Conservation (phyloP, 495 filamentous ascomycete species). For the Endocarpon pusillum region DNA sequence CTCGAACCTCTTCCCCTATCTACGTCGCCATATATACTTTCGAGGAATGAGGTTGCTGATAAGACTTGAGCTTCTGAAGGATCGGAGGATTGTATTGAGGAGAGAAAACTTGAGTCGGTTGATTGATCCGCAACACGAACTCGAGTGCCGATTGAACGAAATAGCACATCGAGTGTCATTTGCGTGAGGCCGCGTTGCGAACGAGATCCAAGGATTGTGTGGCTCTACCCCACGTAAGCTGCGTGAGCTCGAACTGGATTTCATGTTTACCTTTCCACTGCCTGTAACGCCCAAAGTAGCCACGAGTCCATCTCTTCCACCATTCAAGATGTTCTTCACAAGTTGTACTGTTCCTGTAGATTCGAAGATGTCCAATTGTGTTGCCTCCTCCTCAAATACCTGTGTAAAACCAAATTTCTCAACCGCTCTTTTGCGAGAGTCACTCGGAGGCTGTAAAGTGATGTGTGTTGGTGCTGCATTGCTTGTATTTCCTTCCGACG, state of each 20-base stretch:
- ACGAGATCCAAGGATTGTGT: slow-evolving; percentile 88
- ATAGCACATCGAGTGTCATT: slow-evolving; percentile 77
- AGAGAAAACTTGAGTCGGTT: slow-evolving; percentile 41
- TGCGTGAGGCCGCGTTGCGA: slow-evolving; percentile 79
- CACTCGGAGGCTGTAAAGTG: slow-evolving; percentile 68
- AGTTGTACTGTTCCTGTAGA: slow-evolving; percentile 59
- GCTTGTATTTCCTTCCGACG: slow-evolving; percentile 18
- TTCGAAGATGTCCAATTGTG: slow-evolving; percentile 75
- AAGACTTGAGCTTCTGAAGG: slow-evolving; percentile 71
- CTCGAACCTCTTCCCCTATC: slow-evolving; percentile 46
- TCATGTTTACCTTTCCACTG: slow-evolving; percentile 64
- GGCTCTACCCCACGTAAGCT: slow-evolving; percentile 42
- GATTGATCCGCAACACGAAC: slow-evolving; percentile 42
- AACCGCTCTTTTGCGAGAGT: slow-evolving; percentile 61
- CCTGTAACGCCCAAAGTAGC: slow-evolving; percentile 92
- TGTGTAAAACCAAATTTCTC: slow-evolving; percentile 91
- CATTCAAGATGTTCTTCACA: slow-evolving; percentile 60
- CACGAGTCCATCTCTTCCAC: slow-evolving; percentile 74
- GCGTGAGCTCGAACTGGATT: slow-evolving; percentile 6
- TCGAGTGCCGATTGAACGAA: slow-evolving; percentile 52
- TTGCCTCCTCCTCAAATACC: slow-evolving; percentile 74
- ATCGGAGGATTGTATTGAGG: slow-evolving; percentile 59
- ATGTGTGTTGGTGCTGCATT: slow-evolving; percentile 53
- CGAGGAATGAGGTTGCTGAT: slow-evolving; percentile 60
- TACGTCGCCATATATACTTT: slow-evolving; percentile 55